Base-by-base conservation (phyloP, 257 asterid genomes). In the Solanum acaule region DNA sequence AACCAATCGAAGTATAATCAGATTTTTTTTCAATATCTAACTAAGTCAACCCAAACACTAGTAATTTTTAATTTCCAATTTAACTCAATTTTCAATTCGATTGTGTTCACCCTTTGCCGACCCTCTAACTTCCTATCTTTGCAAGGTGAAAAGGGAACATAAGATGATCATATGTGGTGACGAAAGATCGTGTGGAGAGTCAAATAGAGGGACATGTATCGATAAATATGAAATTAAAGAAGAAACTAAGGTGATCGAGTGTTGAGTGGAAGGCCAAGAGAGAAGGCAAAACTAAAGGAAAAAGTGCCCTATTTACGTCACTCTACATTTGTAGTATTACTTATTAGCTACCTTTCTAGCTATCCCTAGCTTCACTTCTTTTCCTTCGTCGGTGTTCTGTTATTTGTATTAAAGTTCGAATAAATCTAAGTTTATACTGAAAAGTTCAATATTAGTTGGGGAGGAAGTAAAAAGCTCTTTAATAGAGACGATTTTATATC, bases 231-330 rank as follows among this genome's bases (percentile, higher is more conserved):
- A 56, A 56, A 56, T 56, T 56, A 56, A 52, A 52, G 63, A 52
- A 52, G 23, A 52, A 52, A 16, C 63, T 52, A 52, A 52, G 23
- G 63, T 16, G 23, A 52, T 52, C 9, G 63, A 56, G 65, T 56
- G 65, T 18, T 56, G 87, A 89, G 90, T 90, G 90, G 92, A 90
- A 88, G 92, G 89, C 87, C 89, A 16, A 87, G 87, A 90, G 89
- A 91, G 92, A 90, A 37, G 84, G 90, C 89, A 89, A 87, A 83
- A n/a, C 71, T 23, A 63, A 63, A 63, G 71, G 46, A 63, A 40
- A 16, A 86, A 34, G 49, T 59, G 29, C 15, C 46, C 8, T 34
- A 73, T 73, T 34, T 34, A 86, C 87, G 14, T 61, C 68, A 61
- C 29, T 59, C 67, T 59, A 59, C 10, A 59, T 56, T 20, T 20